Evolutionary conservation across 2,329 filamentous ascomycete species (phyloP).

Genomic region (Colletotrichum magnum): DNA sequence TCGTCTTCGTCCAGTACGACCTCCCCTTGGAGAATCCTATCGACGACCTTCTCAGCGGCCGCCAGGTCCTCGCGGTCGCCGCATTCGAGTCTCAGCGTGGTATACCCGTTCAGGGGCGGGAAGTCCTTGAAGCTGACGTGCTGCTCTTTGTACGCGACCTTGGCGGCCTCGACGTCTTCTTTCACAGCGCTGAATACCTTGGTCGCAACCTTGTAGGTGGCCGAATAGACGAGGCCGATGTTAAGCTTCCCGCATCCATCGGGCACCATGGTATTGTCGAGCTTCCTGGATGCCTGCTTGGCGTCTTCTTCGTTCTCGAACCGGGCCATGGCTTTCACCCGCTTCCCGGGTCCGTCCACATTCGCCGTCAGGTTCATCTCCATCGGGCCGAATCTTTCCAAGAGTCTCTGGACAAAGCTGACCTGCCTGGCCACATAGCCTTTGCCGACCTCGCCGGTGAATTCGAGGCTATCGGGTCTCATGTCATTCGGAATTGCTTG

Average conservation of each 20-base stretch:
- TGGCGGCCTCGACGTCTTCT: slow-evolving; percentile 46
- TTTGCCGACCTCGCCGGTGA: slow-evolving; percentile 36
- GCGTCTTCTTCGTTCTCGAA: slow-evolving; percentile 57
- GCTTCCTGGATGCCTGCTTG: slow-evolving; percentile 46
- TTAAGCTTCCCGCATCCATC: slow-evolving; percentile 51
- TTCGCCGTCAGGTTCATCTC: slow-evolving; percentile 50
- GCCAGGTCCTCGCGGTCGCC: slow-evolving; percentile 48
- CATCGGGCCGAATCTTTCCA: slow-evolving; percentile 50
- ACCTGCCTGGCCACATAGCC: slow-evolving; percentile 39
- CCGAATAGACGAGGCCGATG: slow-evolving; percentile 52
- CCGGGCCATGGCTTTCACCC: slow-evolving; percentile 55
- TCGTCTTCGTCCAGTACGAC: slow-evolving; percentile 44
- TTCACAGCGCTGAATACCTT: slow-evolving; percentile 51
- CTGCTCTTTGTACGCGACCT: slow-evolving; percentile 48
- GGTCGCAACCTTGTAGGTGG: slow-evolving; percentile 54
- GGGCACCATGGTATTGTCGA: slow-evolving; percentile 50
- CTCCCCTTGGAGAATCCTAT: slow-evolving; percentile 50
- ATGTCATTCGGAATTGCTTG: slow-evolving; percentile 39
- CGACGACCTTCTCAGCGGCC: slow-evolving; percentile 49
- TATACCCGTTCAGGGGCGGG: slow-evolving; percentile 45
- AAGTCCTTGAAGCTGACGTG: slow-evolving; percentile 48
- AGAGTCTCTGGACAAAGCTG: slow-evolving; percentile 46
- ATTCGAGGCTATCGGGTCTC: slow-evolving; percentile 42
- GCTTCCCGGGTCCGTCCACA: slow-evolving; percentile 45
- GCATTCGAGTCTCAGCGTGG: slow-evolving; percentile 56